phyloP scores from a whole-genome alignment of 768 basidiomycete species.

The Pholiota molesta region DNA sequence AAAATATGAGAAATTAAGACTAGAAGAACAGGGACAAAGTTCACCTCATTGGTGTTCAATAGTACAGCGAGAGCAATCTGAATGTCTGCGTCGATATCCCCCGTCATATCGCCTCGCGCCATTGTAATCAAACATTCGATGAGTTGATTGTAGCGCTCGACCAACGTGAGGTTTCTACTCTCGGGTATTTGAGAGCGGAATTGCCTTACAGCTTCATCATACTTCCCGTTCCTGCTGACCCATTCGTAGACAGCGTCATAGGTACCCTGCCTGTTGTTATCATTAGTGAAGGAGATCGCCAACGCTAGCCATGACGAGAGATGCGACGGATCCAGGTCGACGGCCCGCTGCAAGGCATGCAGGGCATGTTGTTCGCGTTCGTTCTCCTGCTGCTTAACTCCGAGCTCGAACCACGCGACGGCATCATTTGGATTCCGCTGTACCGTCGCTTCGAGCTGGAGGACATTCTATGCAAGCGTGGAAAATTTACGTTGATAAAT shows the following conservation, averaged over 20 bases:
- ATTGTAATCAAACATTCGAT: slow-evolving; percentile 82
- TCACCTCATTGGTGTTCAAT: slow-evolving; percentile 89
- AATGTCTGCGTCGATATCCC: slow-evolving; percentile 86
- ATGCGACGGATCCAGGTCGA: slow-evolving; percentile 78
- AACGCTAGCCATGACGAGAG: slow-evolving; percentile 89
- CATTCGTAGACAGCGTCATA: slow-evolving; percentile 85
- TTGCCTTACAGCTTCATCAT: slow-evolving; percentile 46
- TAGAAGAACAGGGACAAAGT: slow-evolving; percentile 17
- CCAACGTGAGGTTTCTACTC: slow-evolving; percentile 29
- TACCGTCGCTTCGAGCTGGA: slow-evolving; percentile 89
- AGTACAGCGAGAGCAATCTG: slow-evolving; percentile 94
- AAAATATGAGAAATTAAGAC: slow-evolving; percentile 8
- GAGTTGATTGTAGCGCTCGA: slow-evolving; percentile 52
- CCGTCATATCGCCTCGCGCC: slow-evolving; percentile 61
- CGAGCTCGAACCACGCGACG: slow-evolving; percentile 86
- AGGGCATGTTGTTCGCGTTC: slow-evolving; percentile 93
- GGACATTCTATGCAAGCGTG: slow-evolving; percentile 60
- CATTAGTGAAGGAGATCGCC: slow-evolving; percentile 90
- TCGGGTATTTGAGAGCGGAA: slow-evolving; percentile 38
- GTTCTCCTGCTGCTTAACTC: slow-evolving; percentile 97
- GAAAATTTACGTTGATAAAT: neutral
- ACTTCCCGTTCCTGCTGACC: slow-evolving; percentile 67
- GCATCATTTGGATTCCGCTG: slow-evolving; percentile 75
- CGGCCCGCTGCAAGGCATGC: slow-evolving; percentile 76
- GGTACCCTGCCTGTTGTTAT: slow-evolving; percentile 73